Evolutionary conservation across 495 filamentous ascomycete species (phyloP).

Genomic region (Mycothermus thermophilus): DNA sequence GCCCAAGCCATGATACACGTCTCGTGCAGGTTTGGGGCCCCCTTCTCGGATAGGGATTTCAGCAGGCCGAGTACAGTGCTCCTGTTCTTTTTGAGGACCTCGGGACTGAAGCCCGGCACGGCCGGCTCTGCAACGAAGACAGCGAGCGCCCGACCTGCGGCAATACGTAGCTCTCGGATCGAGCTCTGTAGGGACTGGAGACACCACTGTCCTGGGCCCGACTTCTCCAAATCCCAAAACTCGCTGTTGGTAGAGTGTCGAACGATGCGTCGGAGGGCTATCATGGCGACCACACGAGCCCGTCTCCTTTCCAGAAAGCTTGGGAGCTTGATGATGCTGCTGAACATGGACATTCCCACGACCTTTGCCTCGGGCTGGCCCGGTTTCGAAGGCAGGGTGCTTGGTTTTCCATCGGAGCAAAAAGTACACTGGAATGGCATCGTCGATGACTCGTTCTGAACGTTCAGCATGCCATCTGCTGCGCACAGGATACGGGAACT

Average conservation of each 20-base stretch:
- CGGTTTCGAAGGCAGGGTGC: background rate
- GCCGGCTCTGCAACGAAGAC: slow-evolving; percentile 46
- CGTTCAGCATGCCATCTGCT: slow-evolving; percentile 19
- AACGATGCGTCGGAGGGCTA: slow-evolving; percentile 51
- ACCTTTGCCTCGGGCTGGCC: slow-evolving; percentile 5
- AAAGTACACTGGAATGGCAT: slow-evolving; percentile 14
- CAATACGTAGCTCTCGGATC: slow-evolving; percentile 69
- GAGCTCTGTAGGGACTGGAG: slow-evolving; percentile 69
- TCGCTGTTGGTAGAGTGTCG: slow-evolving; percentile 43
- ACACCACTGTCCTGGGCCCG: slow-evolving; percentile 62
- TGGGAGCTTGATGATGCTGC: slow-evolving; percentile 40
- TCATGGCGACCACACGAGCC: slow-evolving; percentile 58
- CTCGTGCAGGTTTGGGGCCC: slow-evolving; percentile 53
- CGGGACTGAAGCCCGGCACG: slow-evolving; percentile 23
- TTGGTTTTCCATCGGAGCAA: slow-evolving; percentile 8
- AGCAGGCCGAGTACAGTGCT: slow-evolving; percentile 53
- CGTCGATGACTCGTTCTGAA: too few relatives aligned
- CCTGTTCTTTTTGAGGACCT: slow-evolving; percentile 46
- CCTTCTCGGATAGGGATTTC: slow-evolving; percentile 51
- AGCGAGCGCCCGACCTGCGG: slow-evolving; percentile 43
- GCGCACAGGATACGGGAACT: slow-evolving; percentile 24
- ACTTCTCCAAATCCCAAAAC: slow-evolving; percentile 51
- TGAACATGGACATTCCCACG: slow-evolving; percentile 37
- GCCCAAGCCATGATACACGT: slow-evolving; percentile 75
- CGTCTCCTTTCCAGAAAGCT: slow-evolving; percentile 45